phyloP scores from a whole-genome alignment of 176 grass and related monocot species.

The Microstegium vimineum region DNA sequence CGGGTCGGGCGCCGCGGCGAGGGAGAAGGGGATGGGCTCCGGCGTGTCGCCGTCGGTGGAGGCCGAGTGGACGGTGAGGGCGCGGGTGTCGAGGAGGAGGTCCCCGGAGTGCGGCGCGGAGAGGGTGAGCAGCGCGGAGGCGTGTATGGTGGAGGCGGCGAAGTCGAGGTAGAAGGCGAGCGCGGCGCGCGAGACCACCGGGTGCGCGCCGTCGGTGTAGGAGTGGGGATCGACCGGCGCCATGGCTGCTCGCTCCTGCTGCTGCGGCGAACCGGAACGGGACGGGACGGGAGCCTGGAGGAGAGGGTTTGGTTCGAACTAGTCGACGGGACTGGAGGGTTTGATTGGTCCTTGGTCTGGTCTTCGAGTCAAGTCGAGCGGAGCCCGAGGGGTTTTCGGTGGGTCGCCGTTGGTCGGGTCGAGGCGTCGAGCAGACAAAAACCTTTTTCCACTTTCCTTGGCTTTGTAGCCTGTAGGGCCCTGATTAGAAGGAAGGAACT shows the following conservation, averaged over 20 bases:
- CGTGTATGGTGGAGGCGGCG: slow-evolving; percentile 52
- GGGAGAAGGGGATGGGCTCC: slow-evolving; percentile 47
- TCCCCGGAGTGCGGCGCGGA: slow-evolving; percentile 52
- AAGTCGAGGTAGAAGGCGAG: slow-evolving; percentile 93
- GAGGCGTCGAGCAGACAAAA: not conserved
- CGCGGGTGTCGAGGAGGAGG: slow-evolving; percentile 65
- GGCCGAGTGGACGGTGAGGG: slow-evolving; percentile 48
- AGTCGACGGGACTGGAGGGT: too few species aligned
- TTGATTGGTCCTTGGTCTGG: not conserved
- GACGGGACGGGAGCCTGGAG: too few species aligned
- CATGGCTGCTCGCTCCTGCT: slow-evolving; percentile 48
- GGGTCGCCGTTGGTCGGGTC: not conserved
- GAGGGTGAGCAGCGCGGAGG: slow-evolving; percentile 57
- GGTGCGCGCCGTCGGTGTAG: slow-evolving; percentile 58
- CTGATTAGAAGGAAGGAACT: not conserved
- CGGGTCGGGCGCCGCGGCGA: slow-evolving; percentile 38
- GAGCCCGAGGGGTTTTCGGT: not conserved
- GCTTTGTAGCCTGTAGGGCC: not conserved
- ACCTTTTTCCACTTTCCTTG: not conserved
- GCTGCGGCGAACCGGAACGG: not conserved
- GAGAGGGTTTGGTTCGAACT: not conserved
- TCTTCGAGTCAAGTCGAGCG: not conserved
- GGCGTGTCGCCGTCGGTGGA: slow-evolving; percentile 30
- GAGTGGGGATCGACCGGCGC: slow-evolving; percentile 91
- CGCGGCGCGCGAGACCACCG: slow-evolving; percentile 41